Evolutionary conservation across 2,329 filamentous ascomycete genomes (phyloP).

Genomic region (Fusarium staphyleae): DNA sequence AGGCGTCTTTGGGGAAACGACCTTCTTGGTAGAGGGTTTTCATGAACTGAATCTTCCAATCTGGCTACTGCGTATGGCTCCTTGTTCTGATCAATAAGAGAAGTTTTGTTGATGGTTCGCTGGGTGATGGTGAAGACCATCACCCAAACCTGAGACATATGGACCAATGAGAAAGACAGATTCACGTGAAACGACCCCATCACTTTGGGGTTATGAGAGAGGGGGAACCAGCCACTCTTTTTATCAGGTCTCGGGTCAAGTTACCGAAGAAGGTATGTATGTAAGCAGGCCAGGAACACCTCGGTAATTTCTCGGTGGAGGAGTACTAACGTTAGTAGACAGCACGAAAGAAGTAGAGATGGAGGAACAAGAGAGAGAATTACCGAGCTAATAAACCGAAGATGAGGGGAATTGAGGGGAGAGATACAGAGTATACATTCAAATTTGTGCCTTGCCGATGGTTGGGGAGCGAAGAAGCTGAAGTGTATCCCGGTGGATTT

Average conservation of each 20-base stretch:
- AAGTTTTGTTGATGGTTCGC: no score
- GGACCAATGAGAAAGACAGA: conserved; percentile 6
- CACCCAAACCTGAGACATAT: conserved; percentile 1
- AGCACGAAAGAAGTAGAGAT: neutral
- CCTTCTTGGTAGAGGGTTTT: conserved; percentile 31
- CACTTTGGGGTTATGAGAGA: neutral
- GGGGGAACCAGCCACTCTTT: conserved; percentile 31
- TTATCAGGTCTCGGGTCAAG: conserved; percentile 23
- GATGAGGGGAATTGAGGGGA: neutral
- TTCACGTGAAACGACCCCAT: conserved; percentile 34
- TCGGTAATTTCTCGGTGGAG: conserved; percentile 25
- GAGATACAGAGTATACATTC: neutral
- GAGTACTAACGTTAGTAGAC: no score
- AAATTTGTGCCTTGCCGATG: neutral
- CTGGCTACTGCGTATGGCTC: conserved; percentile 9
- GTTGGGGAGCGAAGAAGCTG: neutral
- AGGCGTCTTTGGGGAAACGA: conserved; percentile 38
- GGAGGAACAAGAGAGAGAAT: neutral
- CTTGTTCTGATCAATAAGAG: no score
- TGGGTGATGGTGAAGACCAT: neutral
- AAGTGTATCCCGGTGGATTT: neutral
- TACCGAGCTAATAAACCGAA: conserved; percentile 1
- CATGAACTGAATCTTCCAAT: conserved; percentile 36
- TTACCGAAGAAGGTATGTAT: conserved; percentile 34
- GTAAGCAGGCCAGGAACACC: conserved; percentile 6